These are phyloP conservation scores for Suillus subluteus DNA, from an alignment of 768 basidiomycete species.

Conservation along the genomic window DNA sequence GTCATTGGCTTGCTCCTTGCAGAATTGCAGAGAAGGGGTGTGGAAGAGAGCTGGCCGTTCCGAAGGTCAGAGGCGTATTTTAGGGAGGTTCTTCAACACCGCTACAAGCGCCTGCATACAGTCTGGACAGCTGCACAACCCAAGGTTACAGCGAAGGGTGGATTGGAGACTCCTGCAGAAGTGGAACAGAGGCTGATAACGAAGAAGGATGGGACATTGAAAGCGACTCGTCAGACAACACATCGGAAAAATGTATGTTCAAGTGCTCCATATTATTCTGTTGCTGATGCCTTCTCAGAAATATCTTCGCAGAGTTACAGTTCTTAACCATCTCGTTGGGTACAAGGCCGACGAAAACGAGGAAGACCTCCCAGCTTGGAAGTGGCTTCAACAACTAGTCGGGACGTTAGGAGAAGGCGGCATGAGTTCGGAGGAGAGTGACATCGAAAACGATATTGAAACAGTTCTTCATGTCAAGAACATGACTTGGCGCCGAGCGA, in stretches of 20 bases:
- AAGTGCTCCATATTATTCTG: background rate
- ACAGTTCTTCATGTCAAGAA: background rate
- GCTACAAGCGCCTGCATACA: constrained; percentile 12
- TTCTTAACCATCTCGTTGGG: background rate
- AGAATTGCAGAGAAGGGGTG: background rate
- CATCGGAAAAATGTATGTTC: too few species aligned
- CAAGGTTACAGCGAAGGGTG: constrained; percentile 5
- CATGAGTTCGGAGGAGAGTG: constrained; percentile 21
- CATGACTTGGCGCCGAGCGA: background rate
- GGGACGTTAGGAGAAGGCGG: constrained; percentile 8
- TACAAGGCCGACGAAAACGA: background rate
- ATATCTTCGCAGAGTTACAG: background rate
- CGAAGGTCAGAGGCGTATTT: background rate
- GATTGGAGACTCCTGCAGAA: constrained; percentile 4
- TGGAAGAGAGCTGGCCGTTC: constrained; percentile 14
- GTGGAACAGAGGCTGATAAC: background rate
- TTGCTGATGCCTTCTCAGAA: background rate
- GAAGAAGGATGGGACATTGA: background rate
- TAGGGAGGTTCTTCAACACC: background rate
- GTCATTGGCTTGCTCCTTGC: constrained; percentile 7
- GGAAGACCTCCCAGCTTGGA: background rate
- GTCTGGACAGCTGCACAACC: constrained; percentile 10
- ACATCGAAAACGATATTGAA: constrained; percentile 12
- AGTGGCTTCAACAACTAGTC: background rate
- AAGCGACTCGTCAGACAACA: background rate